Base-by-base conservation (phyloP, 306 rosid species). In the Quercus agrifolia region DNA sequence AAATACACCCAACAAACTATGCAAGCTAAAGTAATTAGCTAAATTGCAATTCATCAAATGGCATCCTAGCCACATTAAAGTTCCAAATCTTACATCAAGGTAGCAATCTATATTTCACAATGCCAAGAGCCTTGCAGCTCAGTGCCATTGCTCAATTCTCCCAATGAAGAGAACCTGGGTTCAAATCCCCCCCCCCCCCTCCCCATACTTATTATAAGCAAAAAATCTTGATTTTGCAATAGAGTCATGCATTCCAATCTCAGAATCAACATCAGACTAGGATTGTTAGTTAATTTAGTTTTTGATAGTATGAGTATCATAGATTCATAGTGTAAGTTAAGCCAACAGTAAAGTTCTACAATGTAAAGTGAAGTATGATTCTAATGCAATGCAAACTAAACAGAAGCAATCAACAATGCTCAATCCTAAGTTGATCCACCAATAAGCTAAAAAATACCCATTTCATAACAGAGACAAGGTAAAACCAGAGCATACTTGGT, bases 401-500 rank as follows among this genome's bases (percentile, higher is more conserved):
- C 19, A 28, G 20, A 12, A 28, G 33, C 27, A 4, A 70, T 13
- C 64, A 28, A 51, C 27, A 4, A 70, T 13, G 63, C 57, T 59
- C 23, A 33, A 76, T 52, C 66, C 73, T 62, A 70, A 21, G 46
- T 11, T 73, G 74, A 54, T 57, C 78, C 63, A 28, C 44, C 59
- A 49, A 33, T 58, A 69, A 63, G 28, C 56, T 25, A 25, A 18
- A 25, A 73, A 55, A 71, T 73, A 68, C 77, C 81, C 12, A 23
- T 28, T 30, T 5, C 28, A 25, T 6, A 18, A 33, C 56, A 72
- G 41, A 20, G 21, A 70, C 46, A 41, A 41, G 11, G 46, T 62
- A 49, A 35, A 79, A 49, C 59, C 31, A 17, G 61, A 68, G 44
- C 78, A 2, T 38, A 93, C 94, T 61, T 78, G 90, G 63, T 73